Evolutionary conservation across 2,329 filamentous ascomycete species (phyloP), one percentile per base, ranked within the genome.

Genomic region (Botryotinia calthae): DNA sequence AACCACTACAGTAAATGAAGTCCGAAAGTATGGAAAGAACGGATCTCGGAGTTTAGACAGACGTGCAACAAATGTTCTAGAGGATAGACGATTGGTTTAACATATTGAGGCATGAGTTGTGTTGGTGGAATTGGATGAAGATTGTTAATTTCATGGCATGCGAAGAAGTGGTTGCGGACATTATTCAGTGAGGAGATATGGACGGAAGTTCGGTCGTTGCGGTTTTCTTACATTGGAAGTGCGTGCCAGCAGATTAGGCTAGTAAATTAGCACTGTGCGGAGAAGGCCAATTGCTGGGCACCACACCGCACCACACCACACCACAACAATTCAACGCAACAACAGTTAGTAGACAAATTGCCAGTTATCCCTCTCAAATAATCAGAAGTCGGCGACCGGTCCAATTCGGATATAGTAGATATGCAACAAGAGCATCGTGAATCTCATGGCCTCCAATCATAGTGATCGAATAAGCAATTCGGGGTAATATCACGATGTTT

Each of bases 41-140:
- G 62, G 62, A 64, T 48, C 42, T 34, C 62, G 62, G 62, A 64
- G 42, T 64, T 64, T 64, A 46, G 42, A 46, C 10, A 64, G 62
- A 64, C 28, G 22, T 64, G 62, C 62, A 64, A 64, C 62, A 64
- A 64, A 46, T 34, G 10, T 22, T 25, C 3, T 22, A 1, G 18
- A 18, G 1, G 2, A 20, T 28, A 54, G 9, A 54, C 54, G 46
- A 67, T 67, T 67, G 64, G 64, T 8, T 67, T 18, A 22, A 48
- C 5, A 22, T 40, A 31, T 10, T 40, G 51, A 42, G 64, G n/a
- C 37, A 18, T n/a, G 34, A 46, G 31, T 42, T 44, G 25, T 63
- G 37, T 44, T 63, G 61, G 59, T 42, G 28, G 34, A 48, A 7
- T 18, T 37, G 22, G 31, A 28, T 40, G 46, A 8, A 54, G 48